Conservation (phyloP, 1,284 basidiomycete species). For the Apiotrichum porosum region DNA sequence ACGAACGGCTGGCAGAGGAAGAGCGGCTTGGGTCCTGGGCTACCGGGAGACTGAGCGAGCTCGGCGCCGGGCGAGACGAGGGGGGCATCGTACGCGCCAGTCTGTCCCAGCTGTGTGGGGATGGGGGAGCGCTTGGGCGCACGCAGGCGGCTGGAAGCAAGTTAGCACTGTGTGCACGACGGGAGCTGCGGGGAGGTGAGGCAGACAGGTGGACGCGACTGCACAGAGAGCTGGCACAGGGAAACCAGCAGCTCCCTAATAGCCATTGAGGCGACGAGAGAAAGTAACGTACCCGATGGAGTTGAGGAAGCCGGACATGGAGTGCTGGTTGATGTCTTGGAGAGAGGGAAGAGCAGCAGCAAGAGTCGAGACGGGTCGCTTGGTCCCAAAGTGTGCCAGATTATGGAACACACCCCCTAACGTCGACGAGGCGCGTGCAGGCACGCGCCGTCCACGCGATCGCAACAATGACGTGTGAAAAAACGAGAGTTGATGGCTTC, state of each 20-base stretch:
- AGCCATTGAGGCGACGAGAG: no score
- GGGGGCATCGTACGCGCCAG: constrained; percentile 33
- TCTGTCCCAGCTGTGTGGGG: constrained; percentile 20
- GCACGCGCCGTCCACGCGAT: no score
- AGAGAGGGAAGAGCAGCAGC: not conserved
- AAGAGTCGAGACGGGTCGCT: not conserved
- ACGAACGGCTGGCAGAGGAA: constrained; percentile 95
- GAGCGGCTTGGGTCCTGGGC: constrained; percentile 54
- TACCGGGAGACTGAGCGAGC: constrained; percentile 15
- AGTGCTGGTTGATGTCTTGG: not conserved
- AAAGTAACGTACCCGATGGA: constrained; percentile 43
- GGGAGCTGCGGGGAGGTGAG: no score
- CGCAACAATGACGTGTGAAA: no score
- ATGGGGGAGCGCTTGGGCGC: constrained; percentile 43
- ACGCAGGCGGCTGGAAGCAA: constrained; percentile 41
- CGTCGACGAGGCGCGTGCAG: no score
- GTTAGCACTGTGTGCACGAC: no score
- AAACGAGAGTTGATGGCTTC: no score
- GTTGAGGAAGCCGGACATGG: constrained; percentile 46
- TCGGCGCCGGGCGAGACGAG: constrained; percentile 39
- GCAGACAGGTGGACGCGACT: no score
- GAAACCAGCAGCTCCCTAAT: no score
- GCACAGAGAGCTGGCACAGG: no score
- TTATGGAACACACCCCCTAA: no score
- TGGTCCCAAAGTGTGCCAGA: no score